These are phyloP conservation scores for Cryoendolithus antarcticus DNA, from an alignment of 2,329 filamentous ascomycete species.

Conservation along the genomic window DNA sequence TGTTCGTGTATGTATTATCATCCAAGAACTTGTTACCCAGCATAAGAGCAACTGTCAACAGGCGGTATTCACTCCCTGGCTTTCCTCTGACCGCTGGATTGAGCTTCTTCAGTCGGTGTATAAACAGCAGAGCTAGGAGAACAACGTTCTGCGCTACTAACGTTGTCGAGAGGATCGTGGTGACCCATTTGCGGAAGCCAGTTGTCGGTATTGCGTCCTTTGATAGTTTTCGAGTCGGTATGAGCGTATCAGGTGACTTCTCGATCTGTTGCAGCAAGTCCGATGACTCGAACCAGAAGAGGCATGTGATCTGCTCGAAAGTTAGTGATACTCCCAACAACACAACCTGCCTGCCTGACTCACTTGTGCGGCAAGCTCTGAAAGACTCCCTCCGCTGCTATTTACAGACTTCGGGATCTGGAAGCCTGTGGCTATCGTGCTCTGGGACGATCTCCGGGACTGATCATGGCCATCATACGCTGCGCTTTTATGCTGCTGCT, in stretches of 20 bases:
- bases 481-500: slow-evolving; percentile 1
- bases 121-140: slow-evolving; percentile 76
- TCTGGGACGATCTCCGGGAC: slow-evolving; percentile 15
- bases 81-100: slow-evolving; percentile 85
- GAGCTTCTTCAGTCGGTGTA: slow-evolving; percentile 81
- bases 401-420: slow-evolving; percentile 68
- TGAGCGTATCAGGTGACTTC: slow-evolving; percentile 25
- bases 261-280: slow-evolving; percentile 67
- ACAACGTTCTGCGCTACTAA: slow-evolving; percentile 96
- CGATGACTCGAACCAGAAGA: slow-evolving; percentile 94
- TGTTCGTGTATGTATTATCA: slow-evolving; percentile 98
- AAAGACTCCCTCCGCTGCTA: slow-evolving; percentile 59
- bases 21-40: slow-evolving; percentile 97
- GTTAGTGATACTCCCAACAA: slow-evolving; percentile 1
- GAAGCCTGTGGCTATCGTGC: slow-evolving; percentile 40
- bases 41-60: slow-evolving; percentile 93
- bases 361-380: slow-evolving; percentile 76
- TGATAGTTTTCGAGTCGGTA: slow-evolving; percentile 42
- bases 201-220: slow-evolving; percentile 62
- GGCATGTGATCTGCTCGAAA: slow-evolving; percentile 63
- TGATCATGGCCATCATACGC: slow-evolving; percentile 8
- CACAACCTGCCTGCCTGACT: slow-evolving; percentile 12
- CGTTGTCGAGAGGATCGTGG: slow-evolving; percentile 79
- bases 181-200: slow-evolving; percentile 88
- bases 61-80: slow-evolving; percentile 80